Evolutionary conservation across 352 stramenopile species (phyloP).

Genomic region (Globisporangium sylvaticum): DNA sequence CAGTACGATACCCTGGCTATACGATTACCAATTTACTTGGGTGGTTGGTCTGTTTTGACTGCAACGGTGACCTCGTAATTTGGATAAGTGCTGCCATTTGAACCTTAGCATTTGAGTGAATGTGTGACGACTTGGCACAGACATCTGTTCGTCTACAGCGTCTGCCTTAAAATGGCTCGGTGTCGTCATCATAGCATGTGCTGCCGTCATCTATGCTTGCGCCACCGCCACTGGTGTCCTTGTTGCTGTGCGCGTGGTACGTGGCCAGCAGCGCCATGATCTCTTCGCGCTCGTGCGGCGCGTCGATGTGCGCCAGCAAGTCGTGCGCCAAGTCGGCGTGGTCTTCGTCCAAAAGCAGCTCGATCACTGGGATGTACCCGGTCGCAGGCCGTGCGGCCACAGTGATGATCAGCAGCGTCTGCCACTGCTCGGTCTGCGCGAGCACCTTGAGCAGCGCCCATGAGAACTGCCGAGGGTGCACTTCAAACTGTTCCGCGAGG

Average conservation of each 20-base stretch:
- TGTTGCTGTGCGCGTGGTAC: slow-evolving; percentile 14
- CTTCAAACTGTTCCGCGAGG: slow-evolving; percentile 36
- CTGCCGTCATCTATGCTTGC: not conserved
- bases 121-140: not conserved
- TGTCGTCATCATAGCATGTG: not conserved
- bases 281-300: slow-evolving; percentile 27
- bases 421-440: slow-evolving; percentile 43
- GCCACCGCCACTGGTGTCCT: not conserved
- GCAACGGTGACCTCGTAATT: not conserved
- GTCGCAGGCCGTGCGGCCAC: slow-evolving; percentile 33
- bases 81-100: not conserved
- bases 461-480: slow-evolving; percentile 56
- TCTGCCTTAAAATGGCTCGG: not conserved
- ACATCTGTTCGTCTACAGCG: slow-evolving; percentile 1
- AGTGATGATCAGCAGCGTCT: slow-evolving; percentile 37
- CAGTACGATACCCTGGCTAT: not conserved
- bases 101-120: not conserved
- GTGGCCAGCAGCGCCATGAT: slow-evolving; percentile 26
- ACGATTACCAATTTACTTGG: not conserved
- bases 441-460: slow-evolving; percentile 44
- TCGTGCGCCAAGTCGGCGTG: slow-evolving; percentile 31
- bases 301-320: slow-evolving; percentile 32
- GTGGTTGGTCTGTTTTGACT: not conserved
- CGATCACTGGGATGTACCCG: slow-evolving; percentile 37
- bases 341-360: slow-evolving; percentile 44